These are phyloP conservation scores for Starmerella vaccinii DNA, from an alignment of 805 yeast genomes.

Conservation along the genomic window DNA sequence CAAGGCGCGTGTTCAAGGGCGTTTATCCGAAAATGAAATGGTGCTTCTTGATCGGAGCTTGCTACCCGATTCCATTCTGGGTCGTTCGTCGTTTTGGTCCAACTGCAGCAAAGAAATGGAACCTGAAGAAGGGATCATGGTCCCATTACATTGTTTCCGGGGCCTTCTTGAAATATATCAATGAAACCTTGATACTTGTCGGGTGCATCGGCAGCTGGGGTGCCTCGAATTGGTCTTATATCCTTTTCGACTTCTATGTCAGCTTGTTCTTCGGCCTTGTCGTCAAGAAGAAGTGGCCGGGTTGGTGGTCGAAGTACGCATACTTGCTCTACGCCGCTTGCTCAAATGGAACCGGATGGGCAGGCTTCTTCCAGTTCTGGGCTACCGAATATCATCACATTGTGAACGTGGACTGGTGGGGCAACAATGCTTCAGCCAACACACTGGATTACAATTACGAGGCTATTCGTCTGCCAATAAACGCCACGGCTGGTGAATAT, in stretches of 20 bases:
- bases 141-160: constrained; percentile 38
- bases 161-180: constrained; percentile 20
- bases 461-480: background rate
- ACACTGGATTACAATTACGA: background rate
- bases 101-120: background rate
- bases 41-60: constrained; percentile 50
- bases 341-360: constrained; percentile 42
- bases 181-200: constrained; percentile 13
- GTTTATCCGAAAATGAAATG: constrained; percentile 52
- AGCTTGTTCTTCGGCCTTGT: constrained; percentile 38
- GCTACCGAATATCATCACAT: constrained; percentile 35
- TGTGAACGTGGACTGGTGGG: constrained; percentile 57
- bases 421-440: constrained; percentile 31
- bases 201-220: constrained; percentile 28
- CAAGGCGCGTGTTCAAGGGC: constrained; percentile 39
- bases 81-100: constrained; percentile 9
- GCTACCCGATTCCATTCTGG: constrained; percentile 20
- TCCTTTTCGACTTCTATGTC: constrained; percentile 35
- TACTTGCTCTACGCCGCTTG: constrained; percentile 41
- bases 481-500: background rate
- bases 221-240: constrained; percentile 33
- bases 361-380: constrained; percentile 39
- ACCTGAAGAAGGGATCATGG: constrained; percentile 33
- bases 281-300: constrained; percentile 35
- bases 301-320: constrained; percentile 47